Evolutionary conservation across 768 basidiomycete genomes (phyloP).

Genomic region (Kwoniella botswanensis): DNA sequence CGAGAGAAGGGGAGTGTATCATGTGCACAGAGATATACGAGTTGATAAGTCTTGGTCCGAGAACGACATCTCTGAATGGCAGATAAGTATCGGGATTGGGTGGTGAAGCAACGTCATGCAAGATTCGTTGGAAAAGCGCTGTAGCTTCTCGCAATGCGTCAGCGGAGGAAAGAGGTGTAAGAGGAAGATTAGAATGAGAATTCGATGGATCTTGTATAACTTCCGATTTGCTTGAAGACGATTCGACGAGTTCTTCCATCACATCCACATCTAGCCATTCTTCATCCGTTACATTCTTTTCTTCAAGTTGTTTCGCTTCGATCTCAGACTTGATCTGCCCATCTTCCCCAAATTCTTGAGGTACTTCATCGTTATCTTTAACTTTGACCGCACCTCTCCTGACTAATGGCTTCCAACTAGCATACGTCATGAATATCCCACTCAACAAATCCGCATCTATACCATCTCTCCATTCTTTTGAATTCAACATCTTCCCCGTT

Average conservation of each 20-base stretch:
- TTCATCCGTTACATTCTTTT: neutral
- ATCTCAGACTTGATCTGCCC: neutral
- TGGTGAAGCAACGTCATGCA: slow-evolving; percentile 60
- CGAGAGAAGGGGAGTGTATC: slow-evolving; percentile 63
- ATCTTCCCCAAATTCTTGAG: neutral
- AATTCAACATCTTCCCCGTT: slow-evolving; percentile 15
- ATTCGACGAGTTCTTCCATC: slow-evolving; percentile 21
- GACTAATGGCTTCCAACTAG: slow-evolving; percentile 76
- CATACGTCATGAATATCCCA: slow-evolving; percentile 86
- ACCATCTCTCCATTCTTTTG: slow-evolving; percentile 26
- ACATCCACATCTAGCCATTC: slow-evolving; percentile 28
- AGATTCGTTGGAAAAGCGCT: slow-evolving; percentile 69
- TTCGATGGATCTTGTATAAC: neutral
- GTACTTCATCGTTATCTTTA: slow-evolving; percentile 7
- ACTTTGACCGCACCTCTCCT: slow-evolving; percentile 63
- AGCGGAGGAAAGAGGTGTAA: slow-evolving; percentile 68
- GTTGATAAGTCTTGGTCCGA: slow-evolving; percentile 72
- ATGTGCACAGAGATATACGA: slow-evolving; percentile 82
- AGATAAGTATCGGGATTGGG: neutral
- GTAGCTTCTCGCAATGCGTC: slow-evolving; percentile 74
- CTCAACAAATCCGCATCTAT: slow-evolving; percentile 75
- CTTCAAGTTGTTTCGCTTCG: neutral
- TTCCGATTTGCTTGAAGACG: neutral
- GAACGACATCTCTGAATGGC: slow-evolving; percentile 66
- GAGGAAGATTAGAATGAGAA: neutral